Evolutionary conservation across 2,329 filamentous ascomycete species (phyloP).

Genomic region (Claviceps pazoutovae): DNA sequence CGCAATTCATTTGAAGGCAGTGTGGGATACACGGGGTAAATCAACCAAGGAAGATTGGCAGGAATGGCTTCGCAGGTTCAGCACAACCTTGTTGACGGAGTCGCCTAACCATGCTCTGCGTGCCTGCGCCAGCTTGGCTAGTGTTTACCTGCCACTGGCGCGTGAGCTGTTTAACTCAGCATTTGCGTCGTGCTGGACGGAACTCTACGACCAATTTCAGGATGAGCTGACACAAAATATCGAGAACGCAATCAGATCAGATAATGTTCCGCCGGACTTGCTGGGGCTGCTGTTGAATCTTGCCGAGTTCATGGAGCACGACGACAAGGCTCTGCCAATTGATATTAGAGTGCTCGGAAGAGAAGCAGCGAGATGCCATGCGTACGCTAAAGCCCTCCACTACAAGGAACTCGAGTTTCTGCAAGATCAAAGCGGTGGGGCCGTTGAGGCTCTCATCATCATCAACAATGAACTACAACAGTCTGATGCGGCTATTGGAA

Average conservation of each 20-base stretch:
- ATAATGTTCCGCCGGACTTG: conserved; percentile 91
- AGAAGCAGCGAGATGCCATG: conserved; percentile 92
- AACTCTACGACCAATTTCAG: conserved; percentile 91
- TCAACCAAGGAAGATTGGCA: conserved; percentile 98
- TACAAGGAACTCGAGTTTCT: conserved; percentile 99
- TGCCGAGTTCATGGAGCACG: conserved; percentile 99
- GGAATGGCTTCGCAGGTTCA: conserved; percentile 95
- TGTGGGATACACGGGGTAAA: conserved; percentile 94
- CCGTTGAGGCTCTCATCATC: conserved; percentile 92
- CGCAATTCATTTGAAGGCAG: conserved; percentile 88
- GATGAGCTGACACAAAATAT: conserved; percentile 93
- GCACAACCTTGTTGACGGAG: conserved; percentile 85
- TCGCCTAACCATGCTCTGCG: conserved; percentile 91
- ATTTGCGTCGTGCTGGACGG: conserved; percentile 97
- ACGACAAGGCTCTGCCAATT: conserved; percentile 94
- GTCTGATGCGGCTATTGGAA: conserved; percentile 95
- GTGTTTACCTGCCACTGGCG: conserved; percentile 80
- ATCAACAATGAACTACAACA: conserved; percentile 99
- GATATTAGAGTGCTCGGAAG: conserved; percentile 90
- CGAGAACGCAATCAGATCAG: conserved; percentile 86
- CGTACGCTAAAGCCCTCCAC: conserved; percentile 93
- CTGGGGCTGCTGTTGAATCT: conserved; percentile 88
- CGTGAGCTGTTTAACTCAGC: conserved; percentile 95
- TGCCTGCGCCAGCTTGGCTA: conserved; percentile 82
- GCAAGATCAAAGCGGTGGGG: conserved; percentile 88